Evolutionary conservation across 305 asterid species (phyloP), one percentile per base, ranked within the genome.

Genomic region (Ilex paraguariensis): DNA sequence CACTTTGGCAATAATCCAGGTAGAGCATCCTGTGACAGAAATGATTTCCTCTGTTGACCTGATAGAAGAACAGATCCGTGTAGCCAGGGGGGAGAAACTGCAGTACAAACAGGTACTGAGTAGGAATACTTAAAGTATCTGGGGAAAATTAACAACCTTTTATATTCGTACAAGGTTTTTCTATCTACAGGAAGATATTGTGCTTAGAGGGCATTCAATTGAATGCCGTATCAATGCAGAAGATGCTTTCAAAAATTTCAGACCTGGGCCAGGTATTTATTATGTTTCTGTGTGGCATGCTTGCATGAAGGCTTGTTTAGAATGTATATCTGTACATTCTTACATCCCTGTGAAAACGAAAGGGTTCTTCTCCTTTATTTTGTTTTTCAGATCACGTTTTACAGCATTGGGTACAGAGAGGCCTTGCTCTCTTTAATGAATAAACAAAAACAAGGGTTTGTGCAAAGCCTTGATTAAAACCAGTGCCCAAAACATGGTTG

Each of bases 1-100:
- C 57, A 32, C 13, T 56, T 61, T 64, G 28, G 54, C 53, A 54
- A 66, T 45, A 65, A 63, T 66, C 55, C 76, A 92, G 98, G 98
- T 93, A 62, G 98, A 93, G 87, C 98, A 93, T 80, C 98, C 98
- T 30, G 98, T 90, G 61, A 93, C 98, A 16, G 98, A 93, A 83
- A 93, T 93, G 98, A 93, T 93, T 68, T 93, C 96, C 70, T 93
- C 99, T 11, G 96, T 87, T 31, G 98, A 93, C 81, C 86, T 93
- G 70, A 93, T 93, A 63, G 97, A 93, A 70, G 98, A 93, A 73
- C 99, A 90, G 77, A 81, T 93, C 56, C 85, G 95, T 39, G 99
- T 93, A 64, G 98, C 98, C 57, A 82, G 60, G 82, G 98, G 97
- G 54, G 97, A 92, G 79, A 87, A 84, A 71, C 95, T 92, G 65